phyloP scores from a whole-genome alignment of 257 asterid genomes.

The Lycium barbarum region DNA sequence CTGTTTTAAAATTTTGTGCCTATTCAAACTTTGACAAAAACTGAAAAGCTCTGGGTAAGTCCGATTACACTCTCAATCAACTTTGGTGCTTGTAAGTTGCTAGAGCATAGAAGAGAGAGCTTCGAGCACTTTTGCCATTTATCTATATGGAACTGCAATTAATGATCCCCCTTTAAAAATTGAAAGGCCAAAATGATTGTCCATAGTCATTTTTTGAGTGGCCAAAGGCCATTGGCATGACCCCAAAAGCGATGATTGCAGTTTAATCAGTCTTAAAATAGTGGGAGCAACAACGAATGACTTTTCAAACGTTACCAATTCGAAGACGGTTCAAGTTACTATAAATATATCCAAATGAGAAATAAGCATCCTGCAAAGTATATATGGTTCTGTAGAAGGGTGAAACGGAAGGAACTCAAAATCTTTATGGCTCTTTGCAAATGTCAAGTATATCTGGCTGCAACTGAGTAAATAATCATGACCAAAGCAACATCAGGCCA shows the following conservation, averaged over 20 bases:
- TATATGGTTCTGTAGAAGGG: background rate
- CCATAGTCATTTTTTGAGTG: no score
- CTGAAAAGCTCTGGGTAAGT: background rate
- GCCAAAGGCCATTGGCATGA: background rate
- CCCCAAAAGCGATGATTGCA: background rate
- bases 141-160: no score
- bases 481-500: constrained; percentile 32
- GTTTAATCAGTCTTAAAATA: background rate
- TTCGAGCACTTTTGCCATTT: background rate
- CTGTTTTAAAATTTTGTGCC: no score
- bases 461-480: constrained; percentile 26
- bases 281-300: background rate
- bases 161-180: background rate
- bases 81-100: background rate
- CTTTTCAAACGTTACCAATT: background rate
- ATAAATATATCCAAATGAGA: background rate
- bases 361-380: background rate
- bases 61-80: background rate
- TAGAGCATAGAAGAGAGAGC: background rate
- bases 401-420: background rate
- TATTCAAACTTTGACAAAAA: no score
- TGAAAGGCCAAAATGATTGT: background rate
- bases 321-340: background rate
- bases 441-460: constrained; percentile 31
- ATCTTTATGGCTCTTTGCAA: constrained; percentile 27